Percentiles rank a stretch among this genome's conserved stretches.
Conservation (phyloP, 169 alveolate genomes). For the Plasmodium coatneyi region DNA sequence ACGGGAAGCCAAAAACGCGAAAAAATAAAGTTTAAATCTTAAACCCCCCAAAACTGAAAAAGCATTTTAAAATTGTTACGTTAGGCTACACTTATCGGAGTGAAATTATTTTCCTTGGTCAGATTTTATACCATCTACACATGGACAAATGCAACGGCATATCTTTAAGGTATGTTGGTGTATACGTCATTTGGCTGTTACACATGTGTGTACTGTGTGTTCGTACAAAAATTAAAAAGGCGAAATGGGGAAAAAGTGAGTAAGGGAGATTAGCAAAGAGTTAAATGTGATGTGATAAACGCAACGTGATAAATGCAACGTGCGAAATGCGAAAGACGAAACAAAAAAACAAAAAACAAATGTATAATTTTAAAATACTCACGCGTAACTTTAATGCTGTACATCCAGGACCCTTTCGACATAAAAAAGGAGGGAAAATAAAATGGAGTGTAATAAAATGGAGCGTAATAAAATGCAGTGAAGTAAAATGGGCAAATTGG, state of each 20-base stretch:
- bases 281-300: background rate
- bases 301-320: background rate
- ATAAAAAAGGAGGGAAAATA: background rate
- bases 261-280: background rate
- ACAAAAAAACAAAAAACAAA: slow-evolving; percentile 49
- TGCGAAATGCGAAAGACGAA: background rate
- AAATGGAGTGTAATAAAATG: background rate
- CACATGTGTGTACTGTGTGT: background rate
- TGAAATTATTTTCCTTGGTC: background rate
- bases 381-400: background rate
- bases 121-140: background rate
- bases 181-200: background rate
- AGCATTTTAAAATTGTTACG: background rate
- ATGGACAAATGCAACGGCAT: background rate
- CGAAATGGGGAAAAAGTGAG: background rate
- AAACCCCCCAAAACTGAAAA: background rate
- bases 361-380: slow-evolving; percentile 11
- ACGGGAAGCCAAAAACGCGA: background rate
- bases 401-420: background rate
- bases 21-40: background rate
- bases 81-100: background rate
- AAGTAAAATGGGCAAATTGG: background rate
- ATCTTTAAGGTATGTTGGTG: background rate
- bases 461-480: background rate
- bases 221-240: background rate